Conservation (phyloP, 768 basidiomycete species). For the Udeniomyces megalosporus region DNA sequence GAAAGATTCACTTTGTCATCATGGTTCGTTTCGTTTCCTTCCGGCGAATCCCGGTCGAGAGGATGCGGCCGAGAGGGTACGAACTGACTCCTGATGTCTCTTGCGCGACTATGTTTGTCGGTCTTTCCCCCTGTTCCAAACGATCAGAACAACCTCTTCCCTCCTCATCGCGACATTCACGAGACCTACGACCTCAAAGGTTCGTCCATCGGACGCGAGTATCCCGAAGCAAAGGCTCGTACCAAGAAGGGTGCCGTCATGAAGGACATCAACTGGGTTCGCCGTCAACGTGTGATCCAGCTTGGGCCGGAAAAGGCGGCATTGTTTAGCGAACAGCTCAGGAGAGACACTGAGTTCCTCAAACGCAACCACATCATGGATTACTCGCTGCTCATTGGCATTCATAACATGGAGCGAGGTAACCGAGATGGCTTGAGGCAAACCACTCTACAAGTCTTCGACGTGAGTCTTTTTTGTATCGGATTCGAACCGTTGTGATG, state of each 20-base stretch:
- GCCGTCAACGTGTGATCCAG: constrained; percentile 55
- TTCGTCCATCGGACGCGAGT: constrained; percentile 72
- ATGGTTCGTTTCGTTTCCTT: constrained; percentile 36
- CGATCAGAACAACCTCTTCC: constrained; percentile 72
- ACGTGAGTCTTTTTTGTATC: constrained; percentile 43
- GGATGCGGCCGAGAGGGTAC: too few relatives aligned
- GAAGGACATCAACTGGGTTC: constrained; percentile 96
- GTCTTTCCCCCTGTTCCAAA: neutral
- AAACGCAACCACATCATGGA: constrained; percentile 82
- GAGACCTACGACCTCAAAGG: constrained; percentile 97
- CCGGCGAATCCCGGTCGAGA: too few relatives aligned
- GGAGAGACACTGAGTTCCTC: constrained; percentile 72
- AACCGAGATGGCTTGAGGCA: constrained; percentile 82
- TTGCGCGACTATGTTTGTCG: neutral
- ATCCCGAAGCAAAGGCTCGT: constrained; percentile 60
- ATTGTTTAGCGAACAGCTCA: constrained; percentile 73
- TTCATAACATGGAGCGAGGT: constrained; percentile 77
- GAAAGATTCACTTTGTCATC: constrained; percentile 97
- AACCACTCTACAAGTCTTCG: constrained; percentile 82
- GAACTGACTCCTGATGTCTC: neutral
- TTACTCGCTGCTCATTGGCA: constrained; percentile 83
- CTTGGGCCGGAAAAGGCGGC: constrained; percentile 94
- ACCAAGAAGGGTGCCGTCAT: constrained; percentile 74
- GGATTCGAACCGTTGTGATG: too few relatives aligned
- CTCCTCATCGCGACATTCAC: constrained; percentile 90